A percentile compares a stretch with the other conserved stretches of the same genome.
Conservation (phyloP, 1,284 basidiomycete genomes). For the Apiotrichum sp. region DNA sequence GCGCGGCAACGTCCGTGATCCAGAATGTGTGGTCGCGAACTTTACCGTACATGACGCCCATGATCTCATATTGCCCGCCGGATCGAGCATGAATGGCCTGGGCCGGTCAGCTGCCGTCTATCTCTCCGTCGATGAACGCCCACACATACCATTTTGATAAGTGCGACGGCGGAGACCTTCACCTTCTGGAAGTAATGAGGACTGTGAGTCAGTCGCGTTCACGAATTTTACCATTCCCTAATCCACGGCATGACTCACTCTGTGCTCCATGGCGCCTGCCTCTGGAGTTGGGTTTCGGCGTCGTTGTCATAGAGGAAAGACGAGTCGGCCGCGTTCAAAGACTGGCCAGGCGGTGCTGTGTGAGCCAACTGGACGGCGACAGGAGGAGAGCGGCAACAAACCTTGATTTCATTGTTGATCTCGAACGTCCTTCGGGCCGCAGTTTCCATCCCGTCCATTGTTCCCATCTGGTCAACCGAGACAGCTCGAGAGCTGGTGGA, state of each 20-base stretch:
- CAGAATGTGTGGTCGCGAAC: constrained; percentile 79
- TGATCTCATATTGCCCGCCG: constrained; percentile 95
- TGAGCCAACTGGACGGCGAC: neutral
- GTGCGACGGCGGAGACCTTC: constrained; percentile 86
- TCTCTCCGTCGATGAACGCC: no score
- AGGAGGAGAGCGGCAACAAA: constrained; percentile 3
- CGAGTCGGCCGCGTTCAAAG: constrained; percentile 54
- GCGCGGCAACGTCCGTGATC: constrained; percentile 91
- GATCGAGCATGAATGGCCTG: constrained; percentile 96
- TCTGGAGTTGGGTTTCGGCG: constrained; percentile 64
- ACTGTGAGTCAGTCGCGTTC: constrained; percentile 46
- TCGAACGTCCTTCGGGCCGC: constrained; percentile 73
- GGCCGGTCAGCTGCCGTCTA: neutral
- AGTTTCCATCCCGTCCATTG: constrained; percentile 15
- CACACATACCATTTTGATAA: constrained; percentile 88
- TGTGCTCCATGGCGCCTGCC: constrained; percentile 73
- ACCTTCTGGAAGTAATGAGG: constrained; percentile 90
- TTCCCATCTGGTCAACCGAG: no score
- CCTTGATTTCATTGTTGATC: constrained; percentile 66
- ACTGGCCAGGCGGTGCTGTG: constrained; percentile 7
- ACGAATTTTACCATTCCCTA: neutral
- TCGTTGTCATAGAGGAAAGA: constrained; percentile 74
- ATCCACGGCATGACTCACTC: constrained; percentile 55
- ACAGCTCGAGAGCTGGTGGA: no score
- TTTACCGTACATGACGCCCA: constrained; percentile 99